Conservation (phyloP, 441 rosid genomes). For the Euphorbia celastroides region DNA sequence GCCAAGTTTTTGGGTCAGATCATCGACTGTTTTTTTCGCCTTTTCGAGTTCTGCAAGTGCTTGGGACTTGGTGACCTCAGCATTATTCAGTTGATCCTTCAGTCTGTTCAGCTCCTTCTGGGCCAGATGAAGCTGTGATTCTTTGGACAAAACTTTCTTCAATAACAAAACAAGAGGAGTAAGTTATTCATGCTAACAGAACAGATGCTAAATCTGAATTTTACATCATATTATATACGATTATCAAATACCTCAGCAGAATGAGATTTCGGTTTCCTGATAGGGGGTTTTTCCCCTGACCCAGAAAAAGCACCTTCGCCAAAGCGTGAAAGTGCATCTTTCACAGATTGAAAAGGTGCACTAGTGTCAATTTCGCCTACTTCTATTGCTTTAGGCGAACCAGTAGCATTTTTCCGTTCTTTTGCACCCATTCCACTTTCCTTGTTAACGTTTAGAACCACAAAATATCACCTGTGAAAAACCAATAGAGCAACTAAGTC, state of each 20-base stretch:
- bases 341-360: conserved; percentile 95
- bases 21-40: conserved; percentile 60
- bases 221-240: background rate
- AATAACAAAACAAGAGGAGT: conserved; percentile 4
- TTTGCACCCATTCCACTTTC: conserved; percentile 65
- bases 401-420: conserved; percentile 45
- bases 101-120: conserved; percentile 72
- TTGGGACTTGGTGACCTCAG: conserved; percentile 60
- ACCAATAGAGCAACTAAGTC: too few species aligned
- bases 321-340: conserved; percentile 81
- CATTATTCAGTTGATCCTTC: conserved; percentile 67
- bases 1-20: conserved; percentile 54
- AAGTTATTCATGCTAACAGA: conserved; percentile 5
- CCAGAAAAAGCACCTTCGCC: conserved; percentile 93
- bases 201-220: background rate
- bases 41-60: conserved; percentile 75
- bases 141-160: conserved; percentile 77
- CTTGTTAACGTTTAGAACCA: conserved; percentile 7
- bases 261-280: conserved; percentile 59
- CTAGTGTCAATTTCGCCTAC: conserved; percentile 97
- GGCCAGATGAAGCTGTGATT: conserved; percentile 81
- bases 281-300: conserved; percentile 66
- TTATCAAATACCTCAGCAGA: conserved; percentile 67
- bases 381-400: conserved; percentile 51
- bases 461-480: conserved; percentile 25